These are phyloP conservation scores for Narthecium ossifragum DNA, from an alignment of 106 monocot genomes.

Conservation along the genomic window DNA sequence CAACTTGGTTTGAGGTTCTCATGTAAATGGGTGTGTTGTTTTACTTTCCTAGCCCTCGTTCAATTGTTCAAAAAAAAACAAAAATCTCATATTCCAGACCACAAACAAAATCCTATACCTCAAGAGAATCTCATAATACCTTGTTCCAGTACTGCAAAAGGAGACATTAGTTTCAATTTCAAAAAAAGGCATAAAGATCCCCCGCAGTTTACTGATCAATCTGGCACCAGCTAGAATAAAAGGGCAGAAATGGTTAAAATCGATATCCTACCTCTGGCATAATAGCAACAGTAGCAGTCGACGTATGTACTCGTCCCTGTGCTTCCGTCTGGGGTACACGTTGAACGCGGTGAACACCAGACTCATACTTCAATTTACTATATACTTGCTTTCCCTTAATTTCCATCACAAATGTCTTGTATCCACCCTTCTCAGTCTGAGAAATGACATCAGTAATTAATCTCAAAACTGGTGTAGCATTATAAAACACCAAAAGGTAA, in stretches of 20 bases:
- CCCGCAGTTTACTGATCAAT: too few species aligned
- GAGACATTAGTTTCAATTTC: background rate
- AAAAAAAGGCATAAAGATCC: background rate
- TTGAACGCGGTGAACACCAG: slow-evolving; percentile 97
- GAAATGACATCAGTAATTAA: background rate
- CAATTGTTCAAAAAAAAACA: too few species aligned
- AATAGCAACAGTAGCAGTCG: slow-evolving; percentile 96
- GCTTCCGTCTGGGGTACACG: slow-evolving; percentile 94
- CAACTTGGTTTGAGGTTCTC: too few species aligned
- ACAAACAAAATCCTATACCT: too few species aligned
- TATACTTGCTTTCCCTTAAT: slow-evolving; percentile 80
- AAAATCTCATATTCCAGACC: too few species aligned
- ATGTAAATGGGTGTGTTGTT: too few species aligned
- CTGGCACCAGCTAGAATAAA: too few species aligned
- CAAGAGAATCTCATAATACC: too few species aligned
- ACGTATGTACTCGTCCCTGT: slow-evolving; percentile 92
- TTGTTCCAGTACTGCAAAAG: too few species aligned
- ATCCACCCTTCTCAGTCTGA: slow-evolving; percentile 96
- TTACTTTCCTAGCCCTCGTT: too few species aligned
- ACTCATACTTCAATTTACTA: slow-evolving; percentile 94
- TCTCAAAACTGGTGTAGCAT: background rate
- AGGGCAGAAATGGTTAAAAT: background rate
- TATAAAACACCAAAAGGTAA: slow-evolving; percentile 3
- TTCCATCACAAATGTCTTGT: slow-evolving; percentile 95
- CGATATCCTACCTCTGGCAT: slow-evolving; percentile 82